Evolutionary conservation across 179 eudicot species (phyloP).

Genomic region (Silene coronaria): DNA sequence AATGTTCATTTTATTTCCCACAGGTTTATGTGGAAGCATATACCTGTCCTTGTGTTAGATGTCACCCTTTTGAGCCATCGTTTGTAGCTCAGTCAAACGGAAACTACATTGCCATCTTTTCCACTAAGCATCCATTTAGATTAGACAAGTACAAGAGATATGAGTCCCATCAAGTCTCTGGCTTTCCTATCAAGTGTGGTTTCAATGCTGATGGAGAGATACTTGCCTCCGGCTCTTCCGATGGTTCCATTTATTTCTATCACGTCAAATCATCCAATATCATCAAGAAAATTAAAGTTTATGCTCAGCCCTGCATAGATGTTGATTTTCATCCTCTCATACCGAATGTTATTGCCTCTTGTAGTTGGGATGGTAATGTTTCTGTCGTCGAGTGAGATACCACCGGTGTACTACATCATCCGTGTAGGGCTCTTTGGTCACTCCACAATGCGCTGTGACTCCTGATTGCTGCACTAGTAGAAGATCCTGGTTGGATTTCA

Average conservation of each 20-base stretch:
- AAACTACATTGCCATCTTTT: slow-evolving; percentile 82
- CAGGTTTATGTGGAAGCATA: slow-evolving; percentile 88
- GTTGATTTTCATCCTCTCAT: slow-evolving; percentile 68
- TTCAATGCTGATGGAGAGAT: slow-evolving; percentile 63
- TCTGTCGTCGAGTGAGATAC: slow-evolving; percentile 40
- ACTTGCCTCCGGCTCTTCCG: slow-evolving; percentile 71
- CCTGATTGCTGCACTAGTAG: too few species aligned
- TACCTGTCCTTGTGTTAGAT: slow-evolving; percentile 65
- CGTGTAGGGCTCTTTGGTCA: not conserved
- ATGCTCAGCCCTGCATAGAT: slow-evolving; percentile 61
- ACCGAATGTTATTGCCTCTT: slow-evolving; percentile 55
- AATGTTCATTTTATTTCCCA: not conserved
- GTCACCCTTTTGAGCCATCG: slow-evolving; percentile 63
- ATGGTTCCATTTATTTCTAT: slow-evolving; percentile 65
- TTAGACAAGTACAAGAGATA: slow-evolving; percentile 78
- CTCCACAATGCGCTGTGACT: not conserved
- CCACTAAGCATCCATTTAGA: slow-evolving; percentile 62
- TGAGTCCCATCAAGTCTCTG: slow-evolving; percentile 66
- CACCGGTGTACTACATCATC: not conserved
- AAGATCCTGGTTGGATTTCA: not conserved
- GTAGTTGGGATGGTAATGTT: slow-evolving; percentile 71
- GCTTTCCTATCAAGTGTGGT: slow-evolving; percentile 76
- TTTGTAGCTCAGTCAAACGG: slow-evolving; percentile 88
- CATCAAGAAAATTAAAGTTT: slow-evolving; percentile 49
- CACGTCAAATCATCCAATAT: slow-evolving; percentile 45